Conservation (phyloP, 2,329 filamentous ascomycete genomes). For the Aphanocladium album region DNA sequence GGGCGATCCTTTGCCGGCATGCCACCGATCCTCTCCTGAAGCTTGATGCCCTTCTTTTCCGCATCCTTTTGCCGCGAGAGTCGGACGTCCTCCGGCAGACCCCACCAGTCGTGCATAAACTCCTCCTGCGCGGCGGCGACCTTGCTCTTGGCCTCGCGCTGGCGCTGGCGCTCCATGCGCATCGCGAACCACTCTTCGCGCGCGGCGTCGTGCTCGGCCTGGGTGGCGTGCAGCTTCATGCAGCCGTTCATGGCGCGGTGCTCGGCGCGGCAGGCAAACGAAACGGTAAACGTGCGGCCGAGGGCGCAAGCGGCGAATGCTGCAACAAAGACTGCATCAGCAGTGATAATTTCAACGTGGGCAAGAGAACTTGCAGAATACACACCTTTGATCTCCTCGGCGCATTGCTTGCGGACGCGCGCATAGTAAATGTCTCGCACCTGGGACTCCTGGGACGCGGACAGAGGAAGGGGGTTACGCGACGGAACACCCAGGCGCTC, state of each 20-base stretch:
- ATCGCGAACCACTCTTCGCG: slow-evolving; percentile 89
- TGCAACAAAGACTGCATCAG: slow-evolving; percentile 31
- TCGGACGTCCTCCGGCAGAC: slow-evolving; percentile 52
- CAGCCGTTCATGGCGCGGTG: slow-evolving; percentile 88
- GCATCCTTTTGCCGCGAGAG: slow-evolving; percentile 45
- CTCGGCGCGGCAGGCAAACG: slow-evolving; percentile 76
- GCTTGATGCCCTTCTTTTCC: slow-evolving; percentile 38
- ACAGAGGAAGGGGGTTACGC: slow-evolving; percentile 77
- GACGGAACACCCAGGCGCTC: slow-evolving; percentile 47
- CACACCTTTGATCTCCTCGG: slow-evolving; percentile 70
- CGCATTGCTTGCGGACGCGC: slow-evolving; percentile 70
- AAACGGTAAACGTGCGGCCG: slow-evolving; percentile 78
- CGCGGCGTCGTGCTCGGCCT: slow-evolving; percentile 78
- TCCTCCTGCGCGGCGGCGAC: slow-evolving; percentile 58
- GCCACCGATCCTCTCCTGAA: slow-evolving; percentile 52
- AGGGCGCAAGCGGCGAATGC: slow-evolving; percentile 89
- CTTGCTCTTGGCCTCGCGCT: slow-evolving; percentile 59
- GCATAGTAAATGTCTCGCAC: slow-evolving; percentile 77
- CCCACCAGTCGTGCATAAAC: slow-evolving; percentile 65
- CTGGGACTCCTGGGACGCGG: slow-evolving; percentile 74
- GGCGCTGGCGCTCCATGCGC: slow-evolving; percentile 63
- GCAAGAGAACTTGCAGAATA: background rate
- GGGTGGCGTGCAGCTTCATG: slow-evolving; percentile 83
- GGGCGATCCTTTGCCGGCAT: slow-evolving; percentile 37
- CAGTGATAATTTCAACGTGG: background rate